Evolutionary conservation across 164 flowering plant species (phyloP), one percentile per base, ranked within the genome.

Genomic region (Dillenia suffruticosa): DNA sequence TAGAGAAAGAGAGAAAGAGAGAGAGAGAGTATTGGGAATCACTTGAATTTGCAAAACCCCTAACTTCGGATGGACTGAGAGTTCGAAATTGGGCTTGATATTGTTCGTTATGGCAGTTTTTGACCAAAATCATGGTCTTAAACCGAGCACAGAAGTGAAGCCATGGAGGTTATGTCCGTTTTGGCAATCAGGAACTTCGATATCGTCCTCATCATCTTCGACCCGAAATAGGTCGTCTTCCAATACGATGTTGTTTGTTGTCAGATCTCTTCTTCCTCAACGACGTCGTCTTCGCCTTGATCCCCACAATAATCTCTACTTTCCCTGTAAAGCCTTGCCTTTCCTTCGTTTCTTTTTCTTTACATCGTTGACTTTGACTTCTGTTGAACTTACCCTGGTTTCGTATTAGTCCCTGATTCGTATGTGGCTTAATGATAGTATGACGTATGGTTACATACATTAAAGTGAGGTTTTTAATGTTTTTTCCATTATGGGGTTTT

Each of bases 251-350:
- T 79, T 83, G 16, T 77, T 79, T 15, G 82, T 84, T 2, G 87
- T 87, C 40, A 70, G 83, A 63, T 81, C 82, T 63, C 72, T 84
- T 11, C 71, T 84, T 5, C 90, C 90, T 3, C 67, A 77, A 43
- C 74, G 81, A 1, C 87, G 87, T 1, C 56, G 85, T 4, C 87
- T 84, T 59, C 74, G 84, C 9, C 84, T 84, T 40, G 90, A 84
- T 65, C 90, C 90, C 11, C 15, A 80, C 44, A 74, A 49, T 47
- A 68, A 67, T n/a, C 83, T 84, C 44, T 82, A 80, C 74, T 82
- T 84, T 56, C 85, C 90, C 9, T 78, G 90, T 85, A 32, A 32
- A 32, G 70, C 15, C 82, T 53, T 12, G 70, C 15, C 82, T 53
- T 12, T 14, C 59, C 49, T 49, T 47, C 50, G 9, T 44, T 12